These are phyloP conservation scores for Aspergillus felis DNA, from an alignment of 2,329 filamentous ascomycete species.

Conservation along the genomic window DNA sequence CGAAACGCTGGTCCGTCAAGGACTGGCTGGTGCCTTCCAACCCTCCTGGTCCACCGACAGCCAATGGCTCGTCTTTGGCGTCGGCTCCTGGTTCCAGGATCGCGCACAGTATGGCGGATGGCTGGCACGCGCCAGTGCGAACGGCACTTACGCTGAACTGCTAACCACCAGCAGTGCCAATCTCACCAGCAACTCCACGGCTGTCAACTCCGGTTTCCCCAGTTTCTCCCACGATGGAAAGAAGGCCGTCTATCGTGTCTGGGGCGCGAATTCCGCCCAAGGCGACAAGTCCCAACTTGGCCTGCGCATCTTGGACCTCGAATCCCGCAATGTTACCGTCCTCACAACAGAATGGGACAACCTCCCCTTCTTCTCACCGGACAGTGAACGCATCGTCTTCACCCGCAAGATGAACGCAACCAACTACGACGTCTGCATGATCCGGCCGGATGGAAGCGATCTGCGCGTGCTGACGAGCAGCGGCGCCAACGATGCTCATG, in stretches of 20 bases:
- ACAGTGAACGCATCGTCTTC: slow-evolving; percentile 39
- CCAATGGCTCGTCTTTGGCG: slow-evolving; percentile 36
- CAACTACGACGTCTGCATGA: slow-evolving; percentile 42
- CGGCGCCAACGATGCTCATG: slow-evolving; percentile 43
- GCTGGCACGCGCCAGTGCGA: slow-evolving; percentile 20
- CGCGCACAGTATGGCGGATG: slow-evolving; percentile 24
- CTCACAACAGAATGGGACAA: slow-evolving; percentile 41
- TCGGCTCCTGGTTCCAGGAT: slow-evolving; percentile 40
- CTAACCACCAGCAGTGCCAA: slow-evolving; percentile 23
- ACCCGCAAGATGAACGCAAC: slow-evolving; percentile 31
- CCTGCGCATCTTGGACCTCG: slow-evolving; percentile 27
- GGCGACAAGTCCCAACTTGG: slow-evolving; percentile 21
- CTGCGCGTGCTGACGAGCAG: slow-evolving; percentile 31
- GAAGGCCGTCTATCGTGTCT: slow-evolving; percentile 36
- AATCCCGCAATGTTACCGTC: slow-evolving; percentile 21
- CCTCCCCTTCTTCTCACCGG: slow-evolving; percentile 38
- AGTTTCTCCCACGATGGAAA: slow-evolving; percentile 37
- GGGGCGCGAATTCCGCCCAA: slow-evolving; percentile 16
- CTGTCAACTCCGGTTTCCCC: slow-evolving; percentile 39
- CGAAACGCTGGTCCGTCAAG: slow-evolving; percentile 22
- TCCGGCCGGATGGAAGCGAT: slow-evolving; percentile 39
- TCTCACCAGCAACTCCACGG: slow-evolving; percentile 5
- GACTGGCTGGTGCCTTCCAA: slow-evolving; percentile 38
- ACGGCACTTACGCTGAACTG: slow-evolving; percentile 25
- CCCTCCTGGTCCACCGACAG: slow-evolving; percentile 39